phyloP scores from a whole-genome alignment of 2,329 filamentous ascomycete species.

The Lasiodiplodia sp. region DNA sequence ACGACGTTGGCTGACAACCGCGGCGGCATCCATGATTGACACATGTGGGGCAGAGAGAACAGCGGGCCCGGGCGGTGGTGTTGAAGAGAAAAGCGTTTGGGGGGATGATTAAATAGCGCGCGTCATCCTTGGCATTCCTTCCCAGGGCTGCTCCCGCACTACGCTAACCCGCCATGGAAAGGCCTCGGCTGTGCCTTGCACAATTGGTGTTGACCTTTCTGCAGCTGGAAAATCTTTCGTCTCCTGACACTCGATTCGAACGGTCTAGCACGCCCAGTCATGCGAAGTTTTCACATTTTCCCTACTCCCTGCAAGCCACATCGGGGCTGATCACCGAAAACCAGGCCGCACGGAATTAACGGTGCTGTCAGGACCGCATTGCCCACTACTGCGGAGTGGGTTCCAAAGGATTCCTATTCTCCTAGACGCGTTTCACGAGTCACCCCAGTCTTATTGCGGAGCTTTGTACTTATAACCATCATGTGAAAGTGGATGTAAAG shows the following conservation, averaged over 20 bases:
- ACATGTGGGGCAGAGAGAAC: conserved; percentile 11
- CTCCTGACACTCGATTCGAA: conserved; percentile 3
- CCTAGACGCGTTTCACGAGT: neutral
- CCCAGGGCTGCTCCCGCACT: neutral
- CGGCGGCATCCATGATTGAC: conserved; percentile 14
- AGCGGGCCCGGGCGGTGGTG: neutral
- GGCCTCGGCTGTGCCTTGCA: conserved; percentile 23
- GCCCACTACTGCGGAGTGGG: neutral
- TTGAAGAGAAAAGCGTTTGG: neutral
- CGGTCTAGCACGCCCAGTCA: neutral
- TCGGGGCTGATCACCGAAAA: neutral
- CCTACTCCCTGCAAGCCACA: neutral
- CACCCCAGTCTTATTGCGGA: neutral
- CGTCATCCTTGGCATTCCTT: conserved; percentile 20
- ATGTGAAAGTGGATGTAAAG: neutral
- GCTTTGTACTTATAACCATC: neutral
- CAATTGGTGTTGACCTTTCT: neutral
- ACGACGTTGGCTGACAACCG: conserved; percentile 9
- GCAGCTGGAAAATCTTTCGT: conserved; percentile 11
- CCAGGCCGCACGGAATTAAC: neutral
- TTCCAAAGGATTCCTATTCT: neutral
- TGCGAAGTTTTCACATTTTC: neutral
- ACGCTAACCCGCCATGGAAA: conserved; percentile 1
- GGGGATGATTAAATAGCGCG: conserved; percentile 20
- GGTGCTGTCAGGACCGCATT: neutral